A percentile compares a stretch with the other conserved stretches of the same genome.
phyloP scores from a whole-genome alignment of 2,329 filamentous ascomycete genomes.

The Trichoderma simmonsii region DNA sequence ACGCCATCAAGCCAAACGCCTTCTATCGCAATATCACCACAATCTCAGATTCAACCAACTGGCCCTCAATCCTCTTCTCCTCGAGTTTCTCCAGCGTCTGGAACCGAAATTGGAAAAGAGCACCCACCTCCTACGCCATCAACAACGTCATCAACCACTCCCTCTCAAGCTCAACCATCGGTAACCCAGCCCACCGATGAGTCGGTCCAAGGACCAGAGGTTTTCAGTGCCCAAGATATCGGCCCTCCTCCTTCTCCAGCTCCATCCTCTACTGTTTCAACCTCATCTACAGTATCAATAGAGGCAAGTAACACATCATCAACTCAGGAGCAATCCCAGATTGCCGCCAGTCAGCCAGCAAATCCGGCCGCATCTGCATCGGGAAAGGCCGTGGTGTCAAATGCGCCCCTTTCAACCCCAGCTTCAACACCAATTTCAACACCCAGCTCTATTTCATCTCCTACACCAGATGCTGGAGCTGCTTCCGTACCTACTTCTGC shows the following conservation, averaged over 20 bases:
- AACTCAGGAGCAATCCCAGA: not conserved
- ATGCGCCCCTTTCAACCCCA: not conserved
- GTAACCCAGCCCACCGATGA: not conserved
- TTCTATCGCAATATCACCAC: not conserved
- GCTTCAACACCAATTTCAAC: not conserved
- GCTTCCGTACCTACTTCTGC: not conserved
- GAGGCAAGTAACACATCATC: not conserved
- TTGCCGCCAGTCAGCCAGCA: not conserved
- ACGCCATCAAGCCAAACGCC: not conserved
- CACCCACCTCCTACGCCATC: not conserved
- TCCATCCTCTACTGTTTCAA: not conserved
- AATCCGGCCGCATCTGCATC: not conserved
- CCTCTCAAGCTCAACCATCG: not conserved
- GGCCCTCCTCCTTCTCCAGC: not conserved
- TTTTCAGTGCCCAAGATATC: not conserved
- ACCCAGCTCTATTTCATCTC: not conserved
- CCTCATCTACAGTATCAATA: not conserved
- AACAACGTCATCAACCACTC: not conserved
- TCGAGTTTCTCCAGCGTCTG: not conserved
- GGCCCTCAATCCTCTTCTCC: slow-evolving; percentile 20
- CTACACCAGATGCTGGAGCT: not conserved
- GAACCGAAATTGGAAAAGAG: not conserved
- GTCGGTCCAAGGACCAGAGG: not conserved
- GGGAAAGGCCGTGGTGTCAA: not conserved
- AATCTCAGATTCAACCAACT: not conserved